phyloP scores from a whole-genome alignment of 2,329 filamentous ascomycete genomes.

The Cladosporium sp. region DNA sequence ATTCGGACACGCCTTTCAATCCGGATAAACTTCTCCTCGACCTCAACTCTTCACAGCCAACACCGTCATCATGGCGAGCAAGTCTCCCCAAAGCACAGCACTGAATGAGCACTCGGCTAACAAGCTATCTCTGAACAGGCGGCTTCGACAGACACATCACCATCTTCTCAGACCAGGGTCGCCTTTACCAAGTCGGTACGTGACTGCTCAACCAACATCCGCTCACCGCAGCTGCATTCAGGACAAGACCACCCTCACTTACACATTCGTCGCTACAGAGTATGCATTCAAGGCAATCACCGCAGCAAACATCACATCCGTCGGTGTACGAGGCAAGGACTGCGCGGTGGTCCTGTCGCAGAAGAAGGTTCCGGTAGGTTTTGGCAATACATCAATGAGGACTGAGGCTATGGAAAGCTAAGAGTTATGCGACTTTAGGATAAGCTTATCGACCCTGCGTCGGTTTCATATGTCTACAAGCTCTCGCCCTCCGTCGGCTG shows the following conservation, averaged over 20 bases:
- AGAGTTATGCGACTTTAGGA: constrained; percentile 61
- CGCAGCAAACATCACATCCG: constrained; percentile 96
- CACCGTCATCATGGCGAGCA: constrained; percentile 18
- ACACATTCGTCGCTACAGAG: constrained; percentile 58
- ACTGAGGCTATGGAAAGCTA: constrained; percentile 20
- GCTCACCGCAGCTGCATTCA: constrained; percentile 6
- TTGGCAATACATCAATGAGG: background rate
- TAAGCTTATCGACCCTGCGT: constrained; percentile 97
- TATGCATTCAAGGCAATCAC: constrained; percentile 99
- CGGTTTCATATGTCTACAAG: constrained; percentile 96
- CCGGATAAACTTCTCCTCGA: background rate
- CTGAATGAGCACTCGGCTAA: background rate
- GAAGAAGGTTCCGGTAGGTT: constrained; percentile 95
- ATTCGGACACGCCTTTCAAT: background rate
- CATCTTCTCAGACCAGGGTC: constrained; percentile 98
- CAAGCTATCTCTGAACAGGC: constrained; percentile 49
- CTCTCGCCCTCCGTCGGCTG: constrained; percentile 95
- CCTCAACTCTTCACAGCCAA: background rate
- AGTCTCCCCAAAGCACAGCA: constrained; percentile 3
- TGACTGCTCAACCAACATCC: constrained; percentile 30
- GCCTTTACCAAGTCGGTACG: constrained; percentile 99
- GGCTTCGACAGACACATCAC: constrained; percentile 99
- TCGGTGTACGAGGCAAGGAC: constrained; percentile 93
- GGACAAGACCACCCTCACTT: constrained; percentile 20
- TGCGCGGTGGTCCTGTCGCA: constrained; percentile 96